phyloP scores from a whole-genome alignment of 345 rosid species.

The Stellera chamaejasme region DNA sequence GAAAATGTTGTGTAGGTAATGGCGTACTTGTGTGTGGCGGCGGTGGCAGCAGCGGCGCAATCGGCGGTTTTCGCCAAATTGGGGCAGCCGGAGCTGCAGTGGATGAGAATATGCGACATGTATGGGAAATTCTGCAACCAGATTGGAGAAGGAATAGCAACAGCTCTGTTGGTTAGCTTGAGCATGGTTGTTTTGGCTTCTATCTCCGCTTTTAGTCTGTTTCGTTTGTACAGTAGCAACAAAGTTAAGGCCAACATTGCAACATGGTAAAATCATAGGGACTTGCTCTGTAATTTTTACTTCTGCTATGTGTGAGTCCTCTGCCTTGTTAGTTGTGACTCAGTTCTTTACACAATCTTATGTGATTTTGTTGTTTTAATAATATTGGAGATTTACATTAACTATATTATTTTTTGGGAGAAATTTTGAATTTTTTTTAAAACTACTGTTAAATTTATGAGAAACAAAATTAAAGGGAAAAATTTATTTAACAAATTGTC shows the following conservation, averaged over 20 bases:
- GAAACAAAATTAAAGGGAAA: too few relatives aligned
- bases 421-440: too few relatives aligned
- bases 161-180: slow-evolving; percentile 38
- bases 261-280: slow-evolving; percentile 17
- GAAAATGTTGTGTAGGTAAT: slow-evolving; percentile 34
- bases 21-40: slow-evolving; percentile 62
- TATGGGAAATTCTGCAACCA: slow-evolving; percentile 72
- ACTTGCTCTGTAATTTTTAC: too few relatives aligned
- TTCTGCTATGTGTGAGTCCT: too few relatives aligned
- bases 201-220: slow-evolving; percentile 69
- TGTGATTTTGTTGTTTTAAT: too few relatives aligned
- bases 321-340: too few relatives aligned
- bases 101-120: slow-evolving; percentile 70
- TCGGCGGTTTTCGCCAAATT: slow-evolving; percentile 49
- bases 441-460: too few relatives aligned
- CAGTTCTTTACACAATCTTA: too few relatives aligned
- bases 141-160: slow-evolving; percentile 42
- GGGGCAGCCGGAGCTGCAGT: slow-evolving; percentile 62
- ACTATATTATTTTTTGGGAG: too few relatives aligned
- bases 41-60: slow-evolving; percentile 55
- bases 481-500: too few relatives aligned
- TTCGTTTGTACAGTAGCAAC: slow-evolving; percentile 51
- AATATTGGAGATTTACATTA: too few relatives aligned
- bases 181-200: slow-evolving; percentile 48
- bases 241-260: slow-evolving; percentile 14